Percentiles rank a stretch among this genome's conserved stretches.
phyloP scores from a whole-genome alignment of 1,139 yeast genomes.

The Candida glucosophila region DNA sequence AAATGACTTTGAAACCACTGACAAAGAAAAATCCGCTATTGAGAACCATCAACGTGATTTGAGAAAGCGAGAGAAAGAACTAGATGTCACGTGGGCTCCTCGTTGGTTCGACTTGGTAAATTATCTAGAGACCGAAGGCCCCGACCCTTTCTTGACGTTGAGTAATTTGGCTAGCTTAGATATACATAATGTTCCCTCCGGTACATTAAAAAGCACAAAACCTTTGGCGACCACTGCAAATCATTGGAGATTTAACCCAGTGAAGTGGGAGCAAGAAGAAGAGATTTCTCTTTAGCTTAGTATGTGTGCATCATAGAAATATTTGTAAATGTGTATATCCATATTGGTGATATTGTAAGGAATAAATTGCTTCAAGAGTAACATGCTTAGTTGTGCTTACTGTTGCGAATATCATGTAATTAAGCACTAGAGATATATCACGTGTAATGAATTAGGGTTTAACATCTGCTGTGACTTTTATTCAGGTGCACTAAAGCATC shows the following conservation, averaged over 20 bases:
- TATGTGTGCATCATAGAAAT: too few species aligned
- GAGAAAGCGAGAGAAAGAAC: slow-evolving; percentile 61
- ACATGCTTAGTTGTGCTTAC: too few species aligned
- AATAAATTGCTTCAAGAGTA: too few species aligned
- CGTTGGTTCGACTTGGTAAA: slow-evolving; percentile 70
- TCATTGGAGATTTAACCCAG: slow-evolving; percentile 63
- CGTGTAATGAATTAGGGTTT: too few species aligned
- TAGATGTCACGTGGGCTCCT: slow-evolving; percentile 58
- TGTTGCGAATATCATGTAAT: too few species aligned
- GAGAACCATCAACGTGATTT: slow-evolving; percentile 79
- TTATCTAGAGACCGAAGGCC: slow-evolving; percentile 18
- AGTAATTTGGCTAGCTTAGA: slow-evolving; percentile 51
- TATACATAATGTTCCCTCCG: slow-evolving; percentile 58
- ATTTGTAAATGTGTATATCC: too few species aligned
- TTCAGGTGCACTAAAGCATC: too few species aligned
- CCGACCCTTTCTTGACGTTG: slow-evolving; percentile 43
- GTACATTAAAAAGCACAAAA: slow-evolving; percentile 46
- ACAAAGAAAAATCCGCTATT: slow-evolving; percentile 62
- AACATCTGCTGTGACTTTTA: too few species aligned
- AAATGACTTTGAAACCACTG: slow-evolving; percentile 68
- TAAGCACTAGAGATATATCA: too few species aligned
- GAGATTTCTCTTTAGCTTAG: slow-evolving; percentile 36
- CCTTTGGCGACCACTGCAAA: slow-evolving; percentile 38
- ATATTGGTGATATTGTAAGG: too few species aligned
- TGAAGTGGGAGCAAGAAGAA: slow-evolving; percentile 49